phyloP scores from a whole-genome alignment of 2,329 filamentous ascomycete species.

The Fusarium marasasianum region DNA sequence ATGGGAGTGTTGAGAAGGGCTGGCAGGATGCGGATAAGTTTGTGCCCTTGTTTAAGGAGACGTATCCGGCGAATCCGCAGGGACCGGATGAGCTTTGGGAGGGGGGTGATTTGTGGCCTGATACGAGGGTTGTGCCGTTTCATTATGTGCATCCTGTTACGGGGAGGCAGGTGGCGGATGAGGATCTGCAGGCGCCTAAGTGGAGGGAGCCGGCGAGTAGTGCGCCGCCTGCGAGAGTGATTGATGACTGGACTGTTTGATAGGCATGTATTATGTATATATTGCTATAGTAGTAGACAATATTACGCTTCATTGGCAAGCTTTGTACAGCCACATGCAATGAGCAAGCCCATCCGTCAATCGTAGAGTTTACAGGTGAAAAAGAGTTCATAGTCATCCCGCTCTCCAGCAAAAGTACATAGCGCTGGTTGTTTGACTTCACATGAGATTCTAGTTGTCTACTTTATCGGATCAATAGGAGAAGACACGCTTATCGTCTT shows the following conservation, averaged over 20 bases:
- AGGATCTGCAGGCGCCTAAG: neutral
- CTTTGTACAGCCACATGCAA: neutral
- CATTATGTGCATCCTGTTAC: neutral
- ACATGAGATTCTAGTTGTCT: accelerated
- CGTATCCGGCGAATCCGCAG: neutral
- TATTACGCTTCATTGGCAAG: accelerated
- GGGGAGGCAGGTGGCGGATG: neutral
- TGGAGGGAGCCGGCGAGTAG: neutral
- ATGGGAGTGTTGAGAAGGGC: neutral
- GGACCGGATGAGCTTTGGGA: neutral
- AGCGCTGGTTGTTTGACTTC: too few species aligned
- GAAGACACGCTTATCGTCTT: accelerated
- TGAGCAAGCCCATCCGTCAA: too few species aligned
- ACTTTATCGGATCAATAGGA: accelerated
- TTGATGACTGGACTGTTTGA: neutral
- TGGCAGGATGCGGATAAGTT: neutral
- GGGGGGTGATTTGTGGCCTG: neutral
- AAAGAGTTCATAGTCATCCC: accelerated
- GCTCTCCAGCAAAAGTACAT: too few species aligned
- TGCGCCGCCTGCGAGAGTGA: neutral
- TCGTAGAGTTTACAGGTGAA: too few species aligned
- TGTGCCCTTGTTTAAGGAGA: neutral
- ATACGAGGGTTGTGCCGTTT: neutral
- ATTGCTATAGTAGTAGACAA: neutral
- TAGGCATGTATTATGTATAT: neutral